phyloP scores from a whole-genome alignment of 306 rosid genomes.

The Purshia tridentata region DNA sequence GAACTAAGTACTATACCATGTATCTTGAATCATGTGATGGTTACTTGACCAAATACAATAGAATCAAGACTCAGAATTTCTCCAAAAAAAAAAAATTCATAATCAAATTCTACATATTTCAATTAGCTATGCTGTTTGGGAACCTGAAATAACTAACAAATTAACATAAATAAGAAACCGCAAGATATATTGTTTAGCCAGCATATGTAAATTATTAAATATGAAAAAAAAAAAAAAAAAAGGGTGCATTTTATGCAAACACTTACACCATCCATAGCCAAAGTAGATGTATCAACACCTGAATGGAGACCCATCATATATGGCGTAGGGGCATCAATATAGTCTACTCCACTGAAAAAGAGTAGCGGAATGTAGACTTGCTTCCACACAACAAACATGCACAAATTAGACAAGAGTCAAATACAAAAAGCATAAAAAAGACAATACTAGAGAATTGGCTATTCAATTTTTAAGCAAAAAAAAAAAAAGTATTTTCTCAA shows the following conservation, averaged over 20 bases:
- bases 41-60: neutral
- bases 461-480: slow-evolving; percentile 21
- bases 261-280: slow-evolving; percentile 94
- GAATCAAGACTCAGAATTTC: neutral
- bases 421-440: slow-evolving; percentile 23
- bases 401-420: slow-evolving; percentile 44
- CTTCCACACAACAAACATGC: slow-evolving; percentile 65
- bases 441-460: slow-evolving; percentile 19
- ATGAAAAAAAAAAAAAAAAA: slow-evolving; percentile 6
- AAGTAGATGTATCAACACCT: slow-evolving; percentile 77
- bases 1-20: too few species aligned
- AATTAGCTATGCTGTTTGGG: neutral
- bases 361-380: slow-evolving; percentile 99
- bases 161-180: neutral
- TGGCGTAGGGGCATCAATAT: slow-evolving; percentile 98
- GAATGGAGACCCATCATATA: slow-evolving; percentile 99
- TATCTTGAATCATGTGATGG: neutral
- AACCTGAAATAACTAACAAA: neutral
- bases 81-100: too few species aligned
- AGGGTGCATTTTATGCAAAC: slow-evolving; percentile 19
- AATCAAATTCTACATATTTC: neutral
- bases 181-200: neutral
- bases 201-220: slow-evolving; percentile 16
- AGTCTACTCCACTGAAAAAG: slow-evolving; percentile 99
- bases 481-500: neutral